Base-by-base conservation (phyloP, 2,329 filamentous ascomycete species). In the Rhinocladiella similis region DNA sequence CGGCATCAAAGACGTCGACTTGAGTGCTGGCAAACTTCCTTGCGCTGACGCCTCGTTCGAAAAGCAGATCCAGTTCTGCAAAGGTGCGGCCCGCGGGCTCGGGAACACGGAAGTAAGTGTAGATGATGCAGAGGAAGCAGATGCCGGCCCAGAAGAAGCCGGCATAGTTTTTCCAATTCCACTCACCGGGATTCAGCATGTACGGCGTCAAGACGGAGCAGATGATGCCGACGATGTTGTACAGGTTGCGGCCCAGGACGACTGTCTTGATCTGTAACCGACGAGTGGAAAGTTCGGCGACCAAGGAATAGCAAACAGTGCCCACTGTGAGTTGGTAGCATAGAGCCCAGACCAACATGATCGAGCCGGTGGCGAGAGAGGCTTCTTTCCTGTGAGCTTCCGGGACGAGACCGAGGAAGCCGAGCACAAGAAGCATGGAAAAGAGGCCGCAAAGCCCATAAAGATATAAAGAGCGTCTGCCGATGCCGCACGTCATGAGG, bases 241-340 rank as follows among this genome's bases (percentile, higher is more conserved):
- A 89, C 45, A 91, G 76, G 65, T 90, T 89, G 53, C 91, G 87
- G 1, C 89, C 91, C 1, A 96, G 81, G 1, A 94, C 91, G 19
- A 96, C 88, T 0, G 92, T 96, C 78, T 96, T 96, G 77, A 95
- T 92, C 68, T 92, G 88, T 33, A 97, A 80, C 1, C 91, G 83
- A 13, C 89, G 84, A 0, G 90, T 91, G 0, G 90, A 91, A 19
- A 96, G 74, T 71, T 96, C 91, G 1, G 89, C 84, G 3, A 96
- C 91, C 10, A 96, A 82, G 0, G 90, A 94, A 75, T 95, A 96
- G 72, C 88, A 91, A 6, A 96, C 90, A 0, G 91, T 94, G 38
- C 91, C 91, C 47, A 96, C 91, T 0, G 90, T 89, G 47, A 93
- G 79, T 70, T 96, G 90, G 74, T 96, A 96, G 66, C 87, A 83